These are phyloP conservation scores for Paspalum vaginatum DNA, from an alignment of 176 grass and related monocot species.

Conservation along the genomic window DNA sequence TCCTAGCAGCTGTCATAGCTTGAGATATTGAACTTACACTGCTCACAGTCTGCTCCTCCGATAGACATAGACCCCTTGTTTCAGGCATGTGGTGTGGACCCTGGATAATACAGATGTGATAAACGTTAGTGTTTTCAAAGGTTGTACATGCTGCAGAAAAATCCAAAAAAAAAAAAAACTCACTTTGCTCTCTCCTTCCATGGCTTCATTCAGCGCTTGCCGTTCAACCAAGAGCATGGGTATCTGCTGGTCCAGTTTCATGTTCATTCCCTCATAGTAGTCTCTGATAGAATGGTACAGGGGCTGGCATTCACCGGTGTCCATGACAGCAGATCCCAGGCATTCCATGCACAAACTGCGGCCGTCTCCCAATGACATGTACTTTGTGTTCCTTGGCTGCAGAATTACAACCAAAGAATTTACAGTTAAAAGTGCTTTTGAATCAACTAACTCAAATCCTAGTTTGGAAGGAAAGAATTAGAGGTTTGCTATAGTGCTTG, in stretches of 20 bases:
- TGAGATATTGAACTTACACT: conserved; percentile 64
- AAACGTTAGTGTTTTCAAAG: too few relatives aligned
- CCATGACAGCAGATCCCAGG: conserved; percentile 86
- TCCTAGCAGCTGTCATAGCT: neutral
- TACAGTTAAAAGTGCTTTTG: neutral
- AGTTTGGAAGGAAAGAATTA: neutral
- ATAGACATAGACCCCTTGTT: conserved; percentile 92
- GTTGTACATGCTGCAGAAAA: too few relatives aligned
- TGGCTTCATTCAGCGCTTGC: conserved; percentile 95
- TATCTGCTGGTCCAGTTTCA: conserved; percentile 97
- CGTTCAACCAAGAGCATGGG: conserved; percentile 97
- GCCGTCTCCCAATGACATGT: conserved; percentile 82
- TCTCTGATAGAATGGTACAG: conserved; percentile 92
- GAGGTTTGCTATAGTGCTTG: too few relatives aligned
- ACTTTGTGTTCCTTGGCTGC: conserved; percentile 76
- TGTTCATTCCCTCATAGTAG: conserved; percentile 97
- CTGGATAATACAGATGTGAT: conserved; percentile 38
- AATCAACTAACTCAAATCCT: neutral
- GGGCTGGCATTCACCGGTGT: conserved; percentile 85
- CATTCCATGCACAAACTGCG: conserved; percentile 89
- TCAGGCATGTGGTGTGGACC: conserved; percentile 90
- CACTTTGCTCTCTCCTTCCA: conserved; percentile 96
- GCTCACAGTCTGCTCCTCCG: conserved; percentile 89
- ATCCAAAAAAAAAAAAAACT: conserved; percentile 22
- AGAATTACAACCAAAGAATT: conserved; percentile 24